These are phyloP conservation scores for Phytopythium helicoides DNA, from an alignment of 352 stramenopile species.

Conservation along the genomic window DNA sequence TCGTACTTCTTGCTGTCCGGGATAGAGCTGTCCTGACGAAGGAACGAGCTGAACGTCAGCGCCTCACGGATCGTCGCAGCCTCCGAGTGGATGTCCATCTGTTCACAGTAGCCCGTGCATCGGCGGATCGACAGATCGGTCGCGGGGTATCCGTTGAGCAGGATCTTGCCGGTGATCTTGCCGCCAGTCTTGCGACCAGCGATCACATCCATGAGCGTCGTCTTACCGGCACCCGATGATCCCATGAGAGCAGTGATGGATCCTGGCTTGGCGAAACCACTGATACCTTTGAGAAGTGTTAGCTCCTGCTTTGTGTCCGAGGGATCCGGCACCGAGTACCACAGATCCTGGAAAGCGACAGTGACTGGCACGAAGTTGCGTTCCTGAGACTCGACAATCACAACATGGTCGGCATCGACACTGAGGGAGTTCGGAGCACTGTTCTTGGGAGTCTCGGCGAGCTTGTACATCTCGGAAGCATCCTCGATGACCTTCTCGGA, in stretches of 20 bases:
- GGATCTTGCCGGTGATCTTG: conserved; percentile 66
- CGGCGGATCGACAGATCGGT: conserved; percentile 20
- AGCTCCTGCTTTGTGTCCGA: conserved; percentile 19
- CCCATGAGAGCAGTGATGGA: conserved; percentile 50
- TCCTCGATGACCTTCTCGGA: too few species aligned
- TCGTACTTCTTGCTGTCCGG: conserved; percentile 20
- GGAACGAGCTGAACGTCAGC: conserved; percentile 62
- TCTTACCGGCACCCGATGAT: conserved; percentile 33
- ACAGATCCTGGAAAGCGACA: conserved; percentile 30
- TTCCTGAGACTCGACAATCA: conserved; percentile 2
- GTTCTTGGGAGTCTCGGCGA: conserved; percentile 18
- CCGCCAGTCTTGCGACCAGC: conserved; percentile 85
- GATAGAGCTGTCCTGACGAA: conserved; percentile 36
- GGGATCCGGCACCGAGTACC: conserved; percentile 18
- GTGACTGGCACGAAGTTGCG: conserved; percentile 32
- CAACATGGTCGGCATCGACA: too few species aligned
- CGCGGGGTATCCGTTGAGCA: conserved; percentile 70
- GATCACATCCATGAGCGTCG: conserved; percentile 87
- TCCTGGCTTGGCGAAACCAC: conserved; percentile 30
- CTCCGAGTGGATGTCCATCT: too few species aligned
- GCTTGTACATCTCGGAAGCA: too few species aligned
- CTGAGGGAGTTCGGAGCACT: too few species aligned
- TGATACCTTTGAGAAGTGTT: conserved; percentile 33
- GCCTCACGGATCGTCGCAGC: too few species aligned
- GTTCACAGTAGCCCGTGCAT: too few species aligned